Base-by-base conservation (phyloP, 805 yeast genomes). In the Yamadazyma insecticola region DNA sequence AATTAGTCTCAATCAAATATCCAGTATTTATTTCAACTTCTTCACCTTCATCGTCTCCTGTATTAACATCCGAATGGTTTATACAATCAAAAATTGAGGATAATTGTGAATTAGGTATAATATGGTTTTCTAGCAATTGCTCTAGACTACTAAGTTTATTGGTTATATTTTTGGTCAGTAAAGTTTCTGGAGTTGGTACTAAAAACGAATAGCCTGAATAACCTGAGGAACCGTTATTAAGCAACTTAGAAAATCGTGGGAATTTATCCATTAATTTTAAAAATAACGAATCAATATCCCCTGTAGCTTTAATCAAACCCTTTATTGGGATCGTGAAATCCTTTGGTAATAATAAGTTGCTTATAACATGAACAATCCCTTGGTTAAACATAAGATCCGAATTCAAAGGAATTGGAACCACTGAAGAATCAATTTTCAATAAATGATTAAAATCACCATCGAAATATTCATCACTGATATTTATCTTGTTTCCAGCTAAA, bases 281-380 rank as follows among this genome's bases (percentile, higher is more conserved):
- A 41, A 78, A 72, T 2, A 24, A 44, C 19, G 3, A 3, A 1
- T 34, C 35, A 0, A 49, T 39, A 19, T 78, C 67, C 13, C 69
- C 72, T 2, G 81, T 74, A 0, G 83, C 66, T 15, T 44, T 41
- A 6, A 87, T 57, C 31, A 89, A 63, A 33, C 86, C 81, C 3
- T 37, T 28, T 8, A 81, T 53, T 0, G 78, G 47, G 3, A 89
- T 70, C 5, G 64, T 51, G 18, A 89, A 52, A 15, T 60, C 53
- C 0, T 58, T 51, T 0, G 96, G 95, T 11, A 84, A 57, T 3
- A 74, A 41, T 1, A 84, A 62, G 4, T 67, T 53, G 22, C 69
- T 60, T 9, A 83, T 60, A 1, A 89, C 77, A 50, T 86, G 96
- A 1, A 83, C 74, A 0, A 89, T 95, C 1, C 97, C 97, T 51